phyloP scores from a whole-genome alignment of 129 eudicot genomes.

The Arctium minus region DNA sequence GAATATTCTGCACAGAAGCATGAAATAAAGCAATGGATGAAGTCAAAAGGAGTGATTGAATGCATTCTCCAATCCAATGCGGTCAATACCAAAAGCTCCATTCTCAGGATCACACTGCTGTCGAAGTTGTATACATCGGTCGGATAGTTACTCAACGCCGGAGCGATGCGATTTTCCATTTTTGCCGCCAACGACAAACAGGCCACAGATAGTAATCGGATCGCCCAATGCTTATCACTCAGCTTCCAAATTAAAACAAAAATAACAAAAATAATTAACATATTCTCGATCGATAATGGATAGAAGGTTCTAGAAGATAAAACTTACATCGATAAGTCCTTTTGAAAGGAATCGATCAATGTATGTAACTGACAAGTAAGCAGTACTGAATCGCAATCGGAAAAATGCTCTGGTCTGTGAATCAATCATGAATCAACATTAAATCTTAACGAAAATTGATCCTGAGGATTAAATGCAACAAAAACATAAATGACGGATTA shows the following conservation, averaged over 20 bases:
- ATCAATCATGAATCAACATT: background rate
- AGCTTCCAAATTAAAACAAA: conserved; percentile 14
- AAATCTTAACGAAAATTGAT: background rate
- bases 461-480: too few species aligned
- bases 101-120: conserved; percentile 37
- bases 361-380: conserved; percentile 55
- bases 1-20: conserved; percentile 16
- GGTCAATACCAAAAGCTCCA: conserved; percentile 64
- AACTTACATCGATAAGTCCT: conserved; percentile 43
- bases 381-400: conserved; percentile 46
- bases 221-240: conserved; percentile 55
- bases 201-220: conserved; percentile 49
- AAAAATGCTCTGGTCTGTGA: conserved; percentile 44
- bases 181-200: conserved; percentile 75
- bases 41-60: conserved; percentile 56
- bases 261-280: background rate
- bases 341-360: conserved; percentile 61
- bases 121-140: conserved; percentile 30
- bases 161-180: conserved; percentile 40
- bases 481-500: background rate
- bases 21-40: conserved; percentile 35
- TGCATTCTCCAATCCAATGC: conserved; percentile 63
- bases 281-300: background rate
- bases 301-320: background rate
- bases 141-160: conserved; percentile 25